Evolutionary conservation across 331 rosid genomes (phyloP).

Genomic region (Quercus tomentella): DNA sequence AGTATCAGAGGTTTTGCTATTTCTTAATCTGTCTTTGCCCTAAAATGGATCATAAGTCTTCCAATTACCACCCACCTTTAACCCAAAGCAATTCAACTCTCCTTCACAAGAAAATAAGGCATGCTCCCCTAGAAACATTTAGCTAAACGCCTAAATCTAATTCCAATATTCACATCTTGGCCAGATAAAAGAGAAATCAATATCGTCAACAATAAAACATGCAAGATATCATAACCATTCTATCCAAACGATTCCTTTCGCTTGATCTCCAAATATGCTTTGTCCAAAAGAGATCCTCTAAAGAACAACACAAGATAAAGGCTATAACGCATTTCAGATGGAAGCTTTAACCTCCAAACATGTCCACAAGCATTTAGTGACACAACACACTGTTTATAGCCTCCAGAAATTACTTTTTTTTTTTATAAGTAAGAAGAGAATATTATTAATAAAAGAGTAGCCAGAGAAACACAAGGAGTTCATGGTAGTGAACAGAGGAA

Average conservation of each 20-base stretch:
- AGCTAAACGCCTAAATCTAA: neutral
- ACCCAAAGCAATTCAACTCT: neutral
- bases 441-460: too few species aligned
- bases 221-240: neutral
- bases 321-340: neutral
- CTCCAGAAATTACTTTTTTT: neutral
- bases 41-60: neutral
- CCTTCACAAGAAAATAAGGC: neutral
- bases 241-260: neutral
- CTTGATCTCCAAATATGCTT: too few species aligned
- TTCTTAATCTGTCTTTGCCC: neutral
- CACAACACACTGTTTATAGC: neutral
- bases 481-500: too few species aligned
- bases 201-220: neutral
- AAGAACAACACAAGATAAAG: neutral
- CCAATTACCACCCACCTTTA: neutral
- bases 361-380: neutral
- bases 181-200: neutral
- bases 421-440: too few species aligned
- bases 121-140: neutral
- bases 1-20: neutral
- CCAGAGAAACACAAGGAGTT: too few species aligned
- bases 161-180: neutral
- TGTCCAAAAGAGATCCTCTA: neutral
- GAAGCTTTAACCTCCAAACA: neutral